These are phyloP conservation scores for Aspergillus glaucus DNA, from an alignment of 2,329 filamentous ascomycete species.

Conservation along the genomic window DNA sequence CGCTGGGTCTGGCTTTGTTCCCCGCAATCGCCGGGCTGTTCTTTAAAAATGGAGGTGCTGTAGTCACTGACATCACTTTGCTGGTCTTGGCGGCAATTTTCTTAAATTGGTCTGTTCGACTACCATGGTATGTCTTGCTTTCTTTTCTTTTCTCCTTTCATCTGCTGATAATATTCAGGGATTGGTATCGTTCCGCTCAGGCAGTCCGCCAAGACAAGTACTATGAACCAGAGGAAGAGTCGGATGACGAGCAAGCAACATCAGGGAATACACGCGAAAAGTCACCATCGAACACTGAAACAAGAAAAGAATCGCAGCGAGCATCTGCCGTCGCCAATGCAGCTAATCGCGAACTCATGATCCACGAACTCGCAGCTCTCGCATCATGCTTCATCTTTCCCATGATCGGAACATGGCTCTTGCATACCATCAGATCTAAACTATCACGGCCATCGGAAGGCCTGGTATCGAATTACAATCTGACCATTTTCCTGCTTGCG, in stretches of 20 bases:
- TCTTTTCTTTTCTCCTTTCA: slow-evolving; percentile 1
- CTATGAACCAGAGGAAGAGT: slow-evolving; percentile 19
- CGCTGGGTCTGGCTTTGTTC: slow-evolving; percentile 74
- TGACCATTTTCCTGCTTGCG: slow-evolving; percentile 81
- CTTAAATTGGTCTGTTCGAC: slow-evolving; percentile 82
- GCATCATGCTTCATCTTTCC: slow-evolving; percentile 74
- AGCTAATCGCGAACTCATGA: slow-evolving; percentile 59
- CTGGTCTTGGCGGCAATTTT: slow-evolving; percentile 76
- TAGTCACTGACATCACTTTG: slow-evolving; percentile 80
- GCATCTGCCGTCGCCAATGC: slow-evolving; percentile 22
- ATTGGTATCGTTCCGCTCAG: slow-evolving; percentile 69
- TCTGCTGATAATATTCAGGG: slow-evolving; percentile 38
- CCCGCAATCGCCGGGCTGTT: slow-evolving; percentile 80
- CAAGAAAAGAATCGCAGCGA: slow-evolving; percentile 3
- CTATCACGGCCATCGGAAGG: slow-evolving; percentile 79
- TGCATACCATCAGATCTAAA: slow-evolving; percentile 74
- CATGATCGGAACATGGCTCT: slow-evolving; percentile 69
- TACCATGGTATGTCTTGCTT: slow-evolving; percentile 65
- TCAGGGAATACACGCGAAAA: slow-evolving; percentile 5
- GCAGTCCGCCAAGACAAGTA: slow-evolving; percentile 43
- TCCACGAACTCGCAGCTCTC: slow-evolving; percentile 69
- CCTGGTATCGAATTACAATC: slow-evolving; percentile 84
- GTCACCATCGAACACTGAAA: background rate
- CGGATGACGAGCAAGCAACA: slow-evolving; percentile 16
- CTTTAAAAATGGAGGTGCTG: slow-evolving; percentile 74